These are phyloP conservation scores for Saturnispora kantuleensis DNA, from an alignment of 805 yeast species.

Conservation along the genomic window DNA sequence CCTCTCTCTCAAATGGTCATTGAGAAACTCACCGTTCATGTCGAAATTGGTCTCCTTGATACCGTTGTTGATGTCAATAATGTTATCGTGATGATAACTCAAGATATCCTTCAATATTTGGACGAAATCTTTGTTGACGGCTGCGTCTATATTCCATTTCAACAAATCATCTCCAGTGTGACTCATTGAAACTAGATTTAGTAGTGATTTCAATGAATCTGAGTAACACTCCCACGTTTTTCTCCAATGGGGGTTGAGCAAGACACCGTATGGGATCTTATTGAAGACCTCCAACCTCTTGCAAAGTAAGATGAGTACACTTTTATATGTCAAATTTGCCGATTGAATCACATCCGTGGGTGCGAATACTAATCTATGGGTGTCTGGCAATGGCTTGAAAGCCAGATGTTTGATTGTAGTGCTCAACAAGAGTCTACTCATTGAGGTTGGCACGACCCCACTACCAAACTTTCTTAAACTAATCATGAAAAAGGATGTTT, in stretches of 20 bases:
- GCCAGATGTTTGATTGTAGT: not conserved
- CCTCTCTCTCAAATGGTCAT: constrained; percentile 70
- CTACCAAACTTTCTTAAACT: too few relatives aligned
- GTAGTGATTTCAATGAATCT: constrained; percentile 48
- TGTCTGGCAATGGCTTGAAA: not conserved
- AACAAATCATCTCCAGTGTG: constrained; percentile 15
- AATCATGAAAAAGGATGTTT: not conserved
- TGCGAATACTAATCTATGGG: not conserved
- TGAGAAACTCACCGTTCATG: constrained; percentile 40
- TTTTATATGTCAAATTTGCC: constrained; percentile 48
- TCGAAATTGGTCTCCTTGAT: constrained; percentile 33
- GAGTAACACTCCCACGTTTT: constrained; percentile 66
- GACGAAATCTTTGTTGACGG: constrained; percentile 47
- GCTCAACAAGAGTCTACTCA: not conserved
- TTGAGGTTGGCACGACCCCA: too few relatives aligned
- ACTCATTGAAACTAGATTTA: constrained; percentile 27
- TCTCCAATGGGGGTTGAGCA: constrained; percentile 79
- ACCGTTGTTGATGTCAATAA: constrained; percentile 75
- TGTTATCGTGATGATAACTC: constrained; percentile 73
- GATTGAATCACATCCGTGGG: not conserved
- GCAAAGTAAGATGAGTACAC: constrained; percentile 53
- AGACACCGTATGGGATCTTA: constrained; percentile 70
- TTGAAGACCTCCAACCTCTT: constrained; percentile 62
- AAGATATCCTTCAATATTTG: constrained; percentile 48
- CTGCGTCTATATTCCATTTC: constrained; percentile 33